Percentiles rank a stretch among this genome's conserved stretches.
These are phyloP conservation scores for Cymodocea nodosa DNA, from an alignment of 116 monocot genomes.

Conservation along the genomic window DNA sequence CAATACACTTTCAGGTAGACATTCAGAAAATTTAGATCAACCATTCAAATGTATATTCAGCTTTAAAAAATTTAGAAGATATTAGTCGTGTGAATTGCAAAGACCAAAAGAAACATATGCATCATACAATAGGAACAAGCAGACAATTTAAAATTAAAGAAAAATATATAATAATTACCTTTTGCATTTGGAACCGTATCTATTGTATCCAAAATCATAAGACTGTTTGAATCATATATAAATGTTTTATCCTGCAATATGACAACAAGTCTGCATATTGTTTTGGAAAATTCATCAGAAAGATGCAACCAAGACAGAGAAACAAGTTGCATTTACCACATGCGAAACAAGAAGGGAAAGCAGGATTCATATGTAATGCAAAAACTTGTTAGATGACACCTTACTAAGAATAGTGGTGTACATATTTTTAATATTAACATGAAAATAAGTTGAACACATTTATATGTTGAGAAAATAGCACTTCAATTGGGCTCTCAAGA, in stretches of 20 bases:
- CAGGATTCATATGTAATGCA: too few species aligned
- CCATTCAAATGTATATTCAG: too few species aligned
- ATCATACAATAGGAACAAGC: background rate
- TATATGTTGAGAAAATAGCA: too few species aligned
- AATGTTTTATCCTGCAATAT: constrained; percentile 79
- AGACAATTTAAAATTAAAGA: background rate
- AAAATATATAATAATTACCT: constrained; percentile 22
- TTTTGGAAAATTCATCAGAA: constrained; percentile 9
- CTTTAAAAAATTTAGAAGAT: too few species aligned
- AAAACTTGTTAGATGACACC: too few species aligned
- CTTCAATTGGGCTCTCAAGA: too few species aligned
- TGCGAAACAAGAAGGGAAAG: too few species aligned
- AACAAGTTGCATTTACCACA: too few species aligned
- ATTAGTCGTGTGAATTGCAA: background rate
- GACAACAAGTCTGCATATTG: constrained; percentile 62
- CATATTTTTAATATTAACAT: too few species aligned
- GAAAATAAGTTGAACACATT: too few species aligned
- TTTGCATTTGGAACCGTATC: constrained; percentile 75
- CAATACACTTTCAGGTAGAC: too few species aligned
- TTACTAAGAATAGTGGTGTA: too few species aligned
- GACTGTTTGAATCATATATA: constrained; percentile 73
- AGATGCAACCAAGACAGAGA: background rate
- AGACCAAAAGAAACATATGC: background rate
- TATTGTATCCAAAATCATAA: constrained; percentile 62
- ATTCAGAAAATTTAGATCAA: background rate